Conservation (phyloP, 2,329 filamentous ascomycete genomes). For the Juglanconis oblonga region DNA sequence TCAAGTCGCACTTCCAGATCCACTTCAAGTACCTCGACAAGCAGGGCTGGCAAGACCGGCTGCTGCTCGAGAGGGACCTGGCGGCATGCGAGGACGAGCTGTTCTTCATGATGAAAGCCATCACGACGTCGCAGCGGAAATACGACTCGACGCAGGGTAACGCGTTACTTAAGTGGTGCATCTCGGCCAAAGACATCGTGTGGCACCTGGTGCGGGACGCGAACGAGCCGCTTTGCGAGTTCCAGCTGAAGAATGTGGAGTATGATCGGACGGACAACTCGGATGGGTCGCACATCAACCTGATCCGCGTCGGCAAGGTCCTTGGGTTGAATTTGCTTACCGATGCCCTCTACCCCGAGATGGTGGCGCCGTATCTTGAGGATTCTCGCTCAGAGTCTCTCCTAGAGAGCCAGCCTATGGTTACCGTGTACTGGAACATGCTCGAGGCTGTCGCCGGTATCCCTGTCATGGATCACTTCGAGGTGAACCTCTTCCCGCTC, state of each 20-base stretch:
- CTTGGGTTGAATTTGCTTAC: constrained; percentile 86
- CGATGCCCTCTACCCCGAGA: constrained; percentile 91
- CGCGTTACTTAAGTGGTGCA: constrained; percentile 84
- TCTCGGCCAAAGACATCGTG: constrained; percentile 91
- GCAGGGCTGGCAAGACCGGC: constrained; percentile 85
- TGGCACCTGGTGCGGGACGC: constrained; percentile 93
- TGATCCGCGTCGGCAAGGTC: constrained; percentile 83
- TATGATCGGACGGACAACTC: constrained; percentile 97
- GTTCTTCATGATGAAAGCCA: constrained; percentile 99
- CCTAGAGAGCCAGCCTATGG: constrained; percentile 72
- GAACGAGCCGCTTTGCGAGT: constrained; percentile 83
- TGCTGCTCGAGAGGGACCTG: constrained; percentile 86
- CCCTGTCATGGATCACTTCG: constrained; percentile 94
- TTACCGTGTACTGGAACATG: constrained; percentile 97
- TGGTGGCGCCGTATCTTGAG: constrained; percentile 87
- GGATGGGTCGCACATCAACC: constrained; percentile 93
- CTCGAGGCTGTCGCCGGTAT: constrained; percentile 97
- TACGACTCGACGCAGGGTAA: constrained; percentile 73
- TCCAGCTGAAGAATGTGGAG: constrained; percentile 85
- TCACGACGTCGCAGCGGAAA: constrained; percentile 91
- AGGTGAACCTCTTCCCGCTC: constrained; percentile 88
- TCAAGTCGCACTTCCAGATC: constrained; percentile 94
- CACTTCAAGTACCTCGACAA: constrained; percentile 84
- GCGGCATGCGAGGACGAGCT: constrained; percentile 90
- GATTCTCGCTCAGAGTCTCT: constrained; percentile 49